Base-by-base conservation (phyloP, 1,284 basidiomycete genomes). In the Hymenochaete sp. region DNA sequence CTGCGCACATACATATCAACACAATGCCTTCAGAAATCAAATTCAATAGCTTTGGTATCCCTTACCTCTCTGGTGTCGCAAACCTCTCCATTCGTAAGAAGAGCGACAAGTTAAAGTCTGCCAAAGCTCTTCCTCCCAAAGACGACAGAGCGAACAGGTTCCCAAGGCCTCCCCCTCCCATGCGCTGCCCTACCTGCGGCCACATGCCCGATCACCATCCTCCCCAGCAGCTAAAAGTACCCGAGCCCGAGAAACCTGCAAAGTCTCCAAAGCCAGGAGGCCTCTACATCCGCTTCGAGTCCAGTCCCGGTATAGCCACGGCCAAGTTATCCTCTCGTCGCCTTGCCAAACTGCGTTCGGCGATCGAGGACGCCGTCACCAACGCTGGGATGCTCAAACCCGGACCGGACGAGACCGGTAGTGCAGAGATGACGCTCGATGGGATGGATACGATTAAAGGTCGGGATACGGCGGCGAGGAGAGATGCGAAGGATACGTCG, bases 361-460 rank as follows among this genome's bases (percentile, higher is more conserved):
- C 62, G 25, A 71, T 73, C 44, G 64, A 63, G 35, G 56, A 57
- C 33, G 72, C 71, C 11, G 71, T 73, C n/a, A 52, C 65, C 22
- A 63, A 62, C 29, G 70, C 66, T 4, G 71, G 72, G 42, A 73
- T 73, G 71, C 62, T 65, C 46, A 52, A 62, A n/a, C 62, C 68
- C 1, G 57, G 59, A 4, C 38, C 41, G 5, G 35, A 50, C 18
- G 39, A 53, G 42, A 49, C 40, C 25, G 32, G 43, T n/a, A 49
- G 57, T 21, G 52, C 50, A 21, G 51, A 54, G 36, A 38, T 55
- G 56, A 42, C 51, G 48, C 37, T 51, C 51, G 43, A 51, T 52
- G 44, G 49, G 51, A 52, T 24, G 52, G 44, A 44, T 44, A 52
- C 28, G 16, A n/a, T 45, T 47, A 22, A 47, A 25, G 35, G 29